Evolutionary conservation across 83 land plant species (phyloP).

Genomic region (Thuja plicata): DNA sequence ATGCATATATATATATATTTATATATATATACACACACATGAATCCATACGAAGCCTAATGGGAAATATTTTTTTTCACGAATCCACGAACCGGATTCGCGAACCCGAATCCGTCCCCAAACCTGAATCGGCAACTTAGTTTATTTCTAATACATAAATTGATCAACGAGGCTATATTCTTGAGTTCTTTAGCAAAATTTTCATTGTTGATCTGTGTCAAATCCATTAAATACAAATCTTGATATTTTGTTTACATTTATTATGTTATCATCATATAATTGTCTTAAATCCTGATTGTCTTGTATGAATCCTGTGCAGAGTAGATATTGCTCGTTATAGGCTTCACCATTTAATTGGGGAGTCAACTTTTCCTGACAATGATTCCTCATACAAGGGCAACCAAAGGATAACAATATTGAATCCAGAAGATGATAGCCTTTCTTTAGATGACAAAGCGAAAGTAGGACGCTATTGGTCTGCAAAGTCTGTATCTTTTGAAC

Average conservation of each 20-base stretch:
- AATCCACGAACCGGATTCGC: no score
- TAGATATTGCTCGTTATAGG: conserved; percentile 84
- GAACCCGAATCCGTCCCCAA: no score
- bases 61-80: no score
- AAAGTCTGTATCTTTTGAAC: conserved; percentile 56
- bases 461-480: conserved; percentile 85
- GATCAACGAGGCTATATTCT: not conserved
- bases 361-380: conserved; percentile 10
- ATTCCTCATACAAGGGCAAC: conserved; percentile 10
- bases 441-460: conserved; percentile 50
- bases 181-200: not conserved
- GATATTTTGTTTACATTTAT: not conserved
- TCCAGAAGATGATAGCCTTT: conserved; percentile 58
- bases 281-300: not conserved
- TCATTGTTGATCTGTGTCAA: not conserved
- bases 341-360: conserved; percentile 16
- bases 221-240: not conserved
- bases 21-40: no score
- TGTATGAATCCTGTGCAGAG: conserved; percentile 35
- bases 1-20: no score
- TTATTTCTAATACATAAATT: conserved; percentile 5
- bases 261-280: not conserved
- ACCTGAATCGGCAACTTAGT: no score
- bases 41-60: no score
- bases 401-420: conserved; percentile 20